Percentiles rank a stretch among this genome's conserved stretches.
These are phyloP conservation scores for Aspergillus versicolor DNA, from an alignment of 2,329 filamentous ascomycete genomes.

Conservation along the genomic window DNA sequence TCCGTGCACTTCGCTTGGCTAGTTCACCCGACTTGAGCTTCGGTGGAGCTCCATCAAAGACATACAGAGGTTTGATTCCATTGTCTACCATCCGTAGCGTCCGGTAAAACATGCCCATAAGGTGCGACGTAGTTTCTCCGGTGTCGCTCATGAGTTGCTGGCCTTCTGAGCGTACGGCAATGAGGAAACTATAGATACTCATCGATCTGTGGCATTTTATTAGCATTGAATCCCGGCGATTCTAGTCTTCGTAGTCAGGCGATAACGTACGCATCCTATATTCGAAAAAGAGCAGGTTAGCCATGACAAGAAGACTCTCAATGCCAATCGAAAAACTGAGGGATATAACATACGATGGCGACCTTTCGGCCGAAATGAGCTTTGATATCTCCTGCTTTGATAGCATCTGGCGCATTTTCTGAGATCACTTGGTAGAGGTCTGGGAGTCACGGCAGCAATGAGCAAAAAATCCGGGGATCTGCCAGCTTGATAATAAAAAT, in stretches of 20 bases:
- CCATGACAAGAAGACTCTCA: slow-evolving; percentile 10
- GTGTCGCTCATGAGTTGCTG: slow-evolving; percentile 94
- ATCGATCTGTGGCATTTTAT: slow-evolving; percentile 65
- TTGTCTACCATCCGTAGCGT: slow-evolving; percentile 98
- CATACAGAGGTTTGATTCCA: slow-evolving; percentile 96
- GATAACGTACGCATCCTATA: slow-evolving; percentile 58
- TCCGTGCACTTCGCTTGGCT: slow-evolving; percentile 92
- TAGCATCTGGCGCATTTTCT: slow-evolving; percentile 89
- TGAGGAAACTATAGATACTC: slow-evolving; percentile 98
- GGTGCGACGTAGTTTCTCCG: slow-evolving; percentile 93
- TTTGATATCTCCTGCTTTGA: slow-evolving; percentile 98
- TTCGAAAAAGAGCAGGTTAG: neutral
- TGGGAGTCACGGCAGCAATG: slow-evolving; percentile 24
- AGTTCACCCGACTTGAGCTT: slow-evolving; percentile 97
- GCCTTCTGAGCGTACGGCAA: slow-evolving; percentile 93
- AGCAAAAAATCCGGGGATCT: neutral
- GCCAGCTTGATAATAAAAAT: neutral
- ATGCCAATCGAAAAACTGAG: neutral
- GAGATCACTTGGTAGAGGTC: slow-evolving; percentile 79
- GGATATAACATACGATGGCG: slow-evolving; percentile 70
- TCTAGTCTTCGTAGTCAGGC: neutral
- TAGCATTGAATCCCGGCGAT: slow-evolving; percentile 11
- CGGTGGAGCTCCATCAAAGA: slow-evolving; percentile 94
- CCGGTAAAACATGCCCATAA: slow-evolving; percentile 99
- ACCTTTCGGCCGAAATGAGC: slow-evolving; percentile 98